Evolutionary conservation across 306 rosid species (phyloP), one percentile per base, ranked within the genome.

Genomic region (Datisca glomerata): DNA sequence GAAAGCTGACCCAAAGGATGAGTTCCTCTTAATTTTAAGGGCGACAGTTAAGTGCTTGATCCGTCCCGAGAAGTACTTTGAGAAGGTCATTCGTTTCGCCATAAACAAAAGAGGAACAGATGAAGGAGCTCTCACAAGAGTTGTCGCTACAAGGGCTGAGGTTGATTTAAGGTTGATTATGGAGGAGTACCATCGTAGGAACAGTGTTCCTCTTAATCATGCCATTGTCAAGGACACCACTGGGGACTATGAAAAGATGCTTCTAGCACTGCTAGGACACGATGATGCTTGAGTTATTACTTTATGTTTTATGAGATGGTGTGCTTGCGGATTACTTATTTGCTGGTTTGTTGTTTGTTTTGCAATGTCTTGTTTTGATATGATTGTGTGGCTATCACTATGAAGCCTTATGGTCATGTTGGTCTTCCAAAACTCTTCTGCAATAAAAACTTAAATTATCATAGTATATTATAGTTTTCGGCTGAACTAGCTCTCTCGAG

Each of bases 51-150:
- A 55, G 62, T 60, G 68, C 43, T 18, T 60, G 24, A 22, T 56
- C 31, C 16, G 52, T 43, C 62, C 72, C 0, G 63, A 59, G 24
- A 59, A 59, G 18, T 59, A 45, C 22, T 67, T 55, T 15, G 73
- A 60, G 56, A 67, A 61, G 59, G 48, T 49, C 22, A 18, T 55
- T 20, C 55, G 68, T 8, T 19, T 60, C 8, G 55, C 68, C 36
- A 44, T 60, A 21, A 67, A 67, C 55, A 38, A 29, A n/a, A 50
- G 32, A n/a, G 73, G 68, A 16, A 60, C 68, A 0, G 73, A 67
- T 32, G 68, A 67, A 45, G 73, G 59, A 24, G 68, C 64, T 39
- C 60, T 67, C 16, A 55, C 68, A 5, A 44, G 68, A 18, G 60
- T 55, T 9, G 42, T 67, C 1, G 59, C 33, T 5, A 67, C 68